phyloP scores from a whole-genome alignment of 495 filamentous ascomycete genomes.

The Amniculicola lignicola region DNA sequence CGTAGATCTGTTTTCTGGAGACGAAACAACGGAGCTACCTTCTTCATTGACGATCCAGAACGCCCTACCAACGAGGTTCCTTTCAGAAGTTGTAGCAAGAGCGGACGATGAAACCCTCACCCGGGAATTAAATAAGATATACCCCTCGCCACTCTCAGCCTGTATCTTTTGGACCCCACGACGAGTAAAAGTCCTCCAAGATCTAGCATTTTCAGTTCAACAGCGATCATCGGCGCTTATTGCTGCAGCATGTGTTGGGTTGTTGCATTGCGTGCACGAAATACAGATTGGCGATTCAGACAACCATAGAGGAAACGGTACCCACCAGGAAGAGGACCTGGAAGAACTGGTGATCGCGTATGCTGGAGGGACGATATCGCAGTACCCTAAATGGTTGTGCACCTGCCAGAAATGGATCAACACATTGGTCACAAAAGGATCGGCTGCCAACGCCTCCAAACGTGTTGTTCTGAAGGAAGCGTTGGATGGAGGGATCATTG shows the following conservation, averaged over 20 bases:
- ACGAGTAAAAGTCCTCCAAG: constrained; percentile 54
- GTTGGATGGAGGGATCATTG: constrained; percentile 72
- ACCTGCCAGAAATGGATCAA: constrained; percentile 68
- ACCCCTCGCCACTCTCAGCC: constrained; percentile 40
- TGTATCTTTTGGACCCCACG: constrained; percentile 58
- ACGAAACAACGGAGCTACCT: constrained; percentile 49
- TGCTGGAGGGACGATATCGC: constrained; percentile 73
- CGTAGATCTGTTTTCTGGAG: constrained; percentile 59
- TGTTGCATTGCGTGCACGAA: constrained; percentile 65
- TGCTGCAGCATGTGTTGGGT: constrained; percentile 66
- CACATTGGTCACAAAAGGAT: constrained; percentile 57
- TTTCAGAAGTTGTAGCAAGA: constrained; percentile 61
- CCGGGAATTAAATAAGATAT: constrained; percentile 7
- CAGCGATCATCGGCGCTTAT: constrained; percentile 67
- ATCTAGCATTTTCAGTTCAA: constrained; percentile 63
- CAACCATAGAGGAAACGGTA: constrained; percentile 7
- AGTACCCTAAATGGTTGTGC: constrained; percentile 69
- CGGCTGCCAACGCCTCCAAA: constrained; percentile 52
- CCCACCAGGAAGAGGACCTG: background rate
- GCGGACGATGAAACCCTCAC: constrained; percentile 48
- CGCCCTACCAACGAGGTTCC: constrained; percentile 67
- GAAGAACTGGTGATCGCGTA: constrained; percentile 72
- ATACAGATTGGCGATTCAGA: constrained; percentile 44
- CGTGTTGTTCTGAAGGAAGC: constrained; percentile 65
- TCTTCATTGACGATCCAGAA: constrained; percentile 59